phyloP scores from a whole-genome alignment of 495 filamentous ascomycete genomes.

The Aspergillus leporis region DNA sequence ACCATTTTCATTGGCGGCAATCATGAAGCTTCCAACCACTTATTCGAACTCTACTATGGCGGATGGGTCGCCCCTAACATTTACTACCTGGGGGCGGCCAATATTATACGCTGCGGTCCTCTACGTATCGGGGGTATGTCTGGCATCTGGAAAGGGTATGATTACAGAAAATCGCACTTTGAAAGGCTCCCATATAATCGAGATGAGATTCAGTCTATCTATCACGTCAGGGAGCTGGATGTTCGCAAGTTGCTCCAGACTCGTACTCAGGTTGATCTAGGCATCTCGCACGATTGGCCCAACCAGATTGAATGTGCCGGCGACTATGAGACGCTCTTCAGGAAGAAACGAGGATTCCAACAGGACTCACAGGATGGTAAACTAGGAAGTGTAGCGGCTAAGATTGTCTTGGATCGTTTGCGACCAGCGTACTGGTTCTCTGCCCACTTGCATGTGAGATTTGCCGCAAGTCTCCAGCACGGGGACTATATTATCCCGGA shows the following conservation, averaged over 20 bases:
- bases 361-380: conserved; percentile 69
- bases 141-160: conserved; percentile 88
- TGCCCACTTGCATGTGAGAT: conserved; percentile 89
- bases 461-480: conserved; percentile 69
- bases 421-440: conserved; percentile 90
- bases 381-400: conserved; percentile 76
- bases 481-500: conserved; percentile 29
- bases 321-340: conserved; percentile 61
- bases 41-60: conserved; percentile 91
- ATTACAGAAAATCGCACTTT: conserved; percentile 77
- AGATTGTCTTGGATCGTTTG: conserved; percentile 74
- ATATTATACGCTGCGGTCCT: conserved; percentile 77
- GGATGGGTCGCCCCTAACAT: conserved; percentile 97
- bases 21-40: conserved; percentile 84
- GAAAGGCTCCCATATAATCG: conserved; percentile 84
- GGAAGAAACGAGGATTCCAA: conserved; percentile 68
- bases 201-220: conserved; percentile 73
- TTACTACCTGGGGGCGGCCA: conserved; percentile 92
- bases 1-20: conserved; percentile 94
- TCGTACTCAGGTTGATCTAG: conserved; percentile 79
- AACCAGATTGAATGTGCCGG: conserved; percentile 74
- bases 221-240: conserved; percentile 89
- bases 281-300: conserved; percentile 96
- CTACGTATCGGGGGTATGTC: conserved; percentile 87
- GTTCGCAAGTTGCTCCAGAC: conserved; percentile 85